These are phyloP conservation scores for Aspergillus sp. DNA, from an alignment of 2,329 filamentous ascomycete species.

Conservation along the genomic window DNA sequence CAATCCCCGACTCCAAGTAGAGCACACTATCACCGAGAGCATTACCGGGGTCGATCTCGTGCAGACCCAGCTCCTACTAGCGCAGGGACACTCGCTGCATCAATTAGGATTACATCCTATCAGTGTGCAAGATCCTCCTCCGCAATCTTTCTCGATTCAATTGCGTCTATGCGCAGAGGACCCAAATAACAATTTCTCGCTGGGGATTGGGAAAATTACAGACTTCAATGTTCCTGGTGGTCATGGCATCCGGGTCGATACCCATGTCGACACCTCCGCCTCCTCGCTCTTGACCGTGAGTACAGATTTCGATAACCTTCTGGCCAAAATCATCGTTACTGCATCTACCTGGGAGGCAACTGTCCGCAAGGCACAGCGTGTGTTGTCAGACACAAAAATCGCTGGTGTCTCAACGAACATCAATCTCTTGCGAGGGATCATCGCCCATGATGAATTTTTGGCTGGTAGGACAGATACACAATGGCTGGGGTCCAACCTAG, in stretches of 20 bases:
- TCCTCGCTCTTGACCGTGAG: constrained; percentile 38
- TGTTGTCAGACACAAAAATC: constrained; percentile 49
- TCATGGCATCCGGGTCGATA: constrained; percentile 52
- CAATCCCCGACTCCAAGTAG: constrained; percentile 54
- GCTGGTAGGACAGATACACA: constrained; percentile 45
- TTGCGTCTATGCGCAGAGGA: constrained; percentile 53
- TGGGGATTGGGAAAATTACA: constrained; percentile 54
- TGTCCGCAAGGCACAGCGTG: constrained; percentile 47
- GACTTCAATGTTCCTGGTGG: constrained; percentile 49
- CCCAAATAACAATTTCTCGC: constrained; percentile 43
- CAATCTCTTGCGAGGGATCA: constrained; percentile 46
- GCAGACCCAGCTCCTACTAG: constrained; percentile 45
- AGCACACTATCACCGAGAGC: constrained; percentile 54
- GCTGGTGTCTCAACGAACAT: constrained; percentile 53
- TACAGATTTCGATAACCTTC: constrained; percentile 51
- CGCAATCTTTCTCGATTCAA: constrained; percentile 43
- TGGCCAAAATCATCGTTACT: constrained; percentile 54
- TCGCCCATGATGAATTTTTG: constrained; percentile 44
- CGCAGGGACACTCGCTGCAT: constrained; percentile 42
- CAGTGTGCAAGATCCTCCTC: constrained; percentile 29
- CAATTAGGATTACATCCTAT: constrained; percentile 26
- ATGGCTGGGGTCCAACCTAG: constrained; percentile 49
- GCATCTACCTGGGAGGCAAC: constrained; percentile 45
- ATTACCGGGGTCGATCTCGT: constrained; percentile 50
- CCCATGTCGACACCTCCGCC: constrained; percentile 40